Base-by-base conservation (phyloP, 305 asterid species). In the Salvia sclarea region DNA sequence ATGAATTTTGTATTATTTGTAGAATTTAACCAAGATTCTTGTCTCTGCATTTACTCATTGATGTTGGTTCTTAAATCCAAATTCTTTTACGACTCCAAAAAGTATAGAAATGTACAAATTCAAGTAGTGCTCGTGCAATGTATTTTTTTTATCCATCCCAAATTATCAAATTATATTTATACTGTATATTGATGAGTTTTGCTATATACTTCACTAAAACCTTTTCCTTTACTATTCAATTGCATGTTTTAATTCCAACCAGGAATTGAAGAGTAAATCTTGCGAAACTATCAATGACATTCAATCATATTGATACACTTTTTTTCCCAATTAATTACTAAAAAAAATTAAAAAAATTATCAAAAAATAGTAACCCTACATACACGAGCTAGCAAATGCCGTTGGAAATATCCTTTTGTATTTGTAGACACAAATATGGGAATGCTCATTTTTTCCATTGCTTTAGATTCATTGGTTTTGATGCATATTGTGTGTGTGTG, bases 371-470 rank as follows among this genome's bases (percentile, higher is more conserved):
- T 35, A 16, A 16, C 2, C 33, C 18, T n/a, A 8, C 48, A 13
- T 43, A 43, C 48, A 43, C 48, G 18, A 43, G 48, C 48, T 7
- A 43, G 48, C 8, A 11, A 25, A 25, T 53, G 60, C 60, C 61
- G 61, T 28, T 55, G 43, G 43, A 14, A 8, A 55, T 28, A 55
- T 55, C 61, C 61, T 55, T 25, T 28, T 28, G 61, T 55, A 55
- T 6, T 25, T 1, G 61, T n/a, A 28, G 61, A 50, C 61, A 55
- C 41, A 28, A n/a, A 14, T 55, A 55, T 28, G 50, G 70, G 70
- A 65, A 65, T 65, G 52, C 70, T 65, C 61, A 33, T 33, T 64
- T 31, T 17, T 48, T 0, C 57, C n/a, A 37, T 60, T 33, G n/a
- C 35, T 18, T 49, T 66, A 49, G 24, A 44, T 28, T 44, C 56